Evolutionary conservation across 768 basidiomycete genomes (phyloP).

Genomic region (Polyporus arcularius): DNA sequence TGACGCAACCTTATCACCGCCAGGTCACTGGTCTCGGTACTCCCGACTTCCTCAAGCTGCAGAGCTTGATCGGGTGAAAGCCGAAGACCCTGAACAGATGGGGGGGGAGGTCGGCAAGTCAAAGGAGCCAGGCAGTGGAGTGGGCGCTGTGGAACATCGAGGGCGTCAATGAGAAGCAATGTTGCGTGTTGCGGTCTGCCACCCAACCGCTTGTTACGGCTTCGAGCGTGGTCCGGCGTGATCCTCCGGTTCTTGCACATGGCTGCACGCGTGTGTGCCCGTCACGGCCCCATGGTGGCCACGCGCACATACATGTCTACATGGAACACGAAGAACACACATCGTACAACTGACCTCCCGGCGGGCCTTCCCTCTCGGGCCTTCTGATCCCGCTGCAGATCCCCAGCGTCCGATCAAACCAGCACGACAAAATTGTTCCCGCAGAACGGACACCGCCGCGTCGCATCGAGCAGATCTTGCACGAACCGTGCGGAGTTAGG

Average conservation of each 20-base stretch:
- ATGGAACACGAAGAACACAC: background rate
- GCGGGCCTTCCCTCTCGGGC: background rate
- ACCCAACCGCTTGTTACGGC: background rate
- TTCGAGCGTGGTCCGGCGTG: background rate
- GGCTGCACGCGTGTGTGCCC: background rate
- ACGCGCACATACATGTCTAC: constrained; percentile 5
- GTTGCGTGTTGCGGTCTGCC: background rate
- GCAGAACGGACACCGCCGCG: constrained; percentile 32
- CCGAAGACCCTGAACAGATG: background rate
- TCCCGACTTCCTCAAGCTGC: constrained; percentile 22
- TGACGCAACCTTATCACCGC: background rate
- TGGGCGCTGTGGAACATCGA: background rate
- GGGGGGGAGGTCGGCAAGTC: background rate
- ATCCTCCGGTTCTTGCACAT: background rate
- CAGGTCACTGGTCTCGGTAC: constrained; percentile 27
- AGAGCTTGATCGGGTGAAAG: constrained; percentile 13
- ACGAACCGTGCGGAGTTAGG: constrained; percentile 33
- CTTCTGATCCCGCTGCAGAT: constrained; percentile 5
- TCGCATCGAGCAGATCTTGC: constrained; percentile 29
- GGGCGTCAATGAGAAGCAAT: constrained; percentile 5
- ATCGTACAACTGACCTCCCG: background rate
- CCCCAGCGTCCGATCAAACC: constrained; percentile 23
- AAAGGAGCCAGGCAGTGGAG: background rate
- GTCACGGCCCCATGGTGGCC: background rate
- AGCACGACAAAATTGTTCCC: constrained; percentile 31